These are phyloP conservation scores for Ottelia alismoides DNA, from an alignment of 106 monocot species.

Conservation along the genomic window DNA sequence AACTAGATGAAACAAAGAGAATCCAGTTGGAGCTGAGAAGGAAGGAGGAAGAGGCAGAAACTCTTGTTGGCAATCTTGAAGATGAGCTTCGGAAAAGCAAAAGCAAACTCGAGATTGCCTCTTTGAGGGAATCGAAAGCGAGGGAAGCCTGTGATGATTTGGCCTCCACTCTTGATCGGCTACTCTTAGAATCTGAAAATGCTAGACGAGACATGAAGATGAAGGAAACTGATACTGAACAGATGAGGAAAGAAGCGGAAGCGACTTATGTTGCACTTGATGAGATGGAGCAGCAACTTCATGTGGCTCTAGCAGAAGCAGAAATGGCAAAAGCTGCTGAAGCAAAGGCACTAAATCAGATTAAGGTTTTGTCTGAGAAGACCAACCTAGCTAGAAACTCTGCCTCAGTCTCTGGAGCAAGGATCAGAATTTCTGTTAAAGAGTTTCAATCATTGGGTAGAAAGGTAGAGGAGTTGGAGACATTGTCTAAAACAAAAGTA, in stretches of 20 bases:
- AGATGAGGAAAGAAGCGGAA: conserved; percentile 39
- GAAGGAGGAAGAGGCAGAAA: conserved; percentile 55
- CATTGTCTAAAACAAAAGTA: conserved; percentile 53
- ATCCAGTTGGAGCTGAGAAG: conserved; percentile 43
- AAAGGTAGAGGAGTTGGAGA: conserved; percentile 48
- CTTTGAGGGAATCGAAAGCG: conserved; percentile 33
- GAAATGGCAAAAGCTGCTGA: conserved; percentile 61
- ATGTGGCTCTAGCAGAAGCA: conserved; percentile 31
- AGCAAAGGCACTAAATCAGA: conserved; percentile 38
- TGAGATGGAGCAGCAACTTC: conserved; percentile 48
- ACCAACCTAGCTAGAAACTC: conserved; percentile 27
- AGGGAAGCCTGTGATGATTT: conserved; percentile 32
- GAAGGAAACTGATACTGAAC: conserved; percentile 39
- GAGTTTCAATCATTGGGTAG: conserved; percentile 48
- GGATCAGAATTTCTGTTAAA: conserved; percentile 50
- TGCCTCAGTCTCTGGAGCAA: conserved; percentile 42
- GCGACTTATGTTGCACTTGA: conserved; percentile 15
- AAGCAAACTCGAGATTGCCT: conserved; percentile 41
- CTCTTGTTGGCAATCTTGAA: conserved; percentile 30
- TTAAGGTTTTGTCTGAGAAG: conserved; percentile 45
- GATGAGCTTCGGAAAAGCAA: conserved; percentile 53
- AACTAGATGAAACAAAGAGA: conserved; percentile 39
- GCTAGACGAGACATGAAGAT: conserved; percentile 42
- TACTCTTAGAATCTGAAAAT: conserved; percentile 41
- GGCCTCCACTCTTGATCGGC: conserved; percentile 38